These are phyloP conservation scores for Roridomyces roridus DNA, from an alignment of 768 basidiomycete genomes.

Conservation along the genomic window DNA sequence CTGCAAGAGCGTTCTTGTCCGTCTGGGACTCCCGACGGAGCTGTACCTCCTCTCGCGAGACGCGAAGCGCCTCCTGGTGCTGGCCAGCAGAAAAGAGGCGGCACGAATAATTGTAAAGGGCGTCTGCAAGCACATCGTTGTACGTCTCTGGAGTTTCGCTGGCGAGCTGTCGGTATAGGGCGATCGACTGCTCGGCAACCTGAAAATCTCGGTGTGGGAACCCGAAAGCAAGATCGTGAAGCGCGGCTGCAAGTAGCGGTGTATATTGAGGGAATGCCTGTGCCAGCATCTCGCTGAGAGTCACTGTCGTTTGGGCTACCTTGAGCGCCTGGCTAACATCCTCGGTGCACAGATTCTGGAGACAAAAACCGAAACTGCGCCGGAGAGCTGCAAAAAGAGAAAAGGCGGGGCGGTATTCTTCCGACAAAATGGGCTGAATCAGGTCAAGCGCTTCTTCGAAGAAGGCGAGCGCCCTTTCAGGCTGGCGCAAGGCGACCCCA, in stretches of 20 bases:
- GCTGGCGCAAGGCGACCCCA: background rate
- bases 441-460: conserved; percentile 15
- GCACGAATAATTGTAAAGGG: conserved; percentile 14
- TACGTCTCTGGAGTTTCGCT: background rate
- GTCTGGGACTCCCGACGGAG: conserved; percentile 8
- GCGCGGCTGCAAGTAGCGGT: conserved; percentile 16
- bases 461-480: conserved; percentile 13
- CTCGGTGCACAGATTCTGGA: background rate
- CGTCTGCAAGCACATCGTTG: background rate
- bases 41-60: conserved; percentile 7
- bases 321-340: conserved; percentile 1
- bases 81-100: conserved; percentile 7
- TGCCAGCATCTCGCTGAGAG: conserved; percentile 5
- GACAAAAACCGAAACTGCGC: conserved; percentile 9
- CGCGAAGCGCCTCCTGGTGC: conserved; percentile 3
- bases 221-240: conserved; percentile 19
- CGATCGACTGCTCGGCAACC: conserved; percentile 11
- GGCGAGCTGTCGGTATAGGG: conserved; percentile 16
- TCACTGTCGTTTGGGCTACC: conserved; percentile 7
- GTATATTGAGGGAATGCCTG: conserved; percentile 5
- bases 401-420: conserved; percentile 4
- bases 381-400: conserved; percentile 8
- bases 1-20: conserved; percentile 1
- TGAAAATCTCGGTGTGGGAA: conserved; percentile 4
- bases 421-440: conserved; percentile 5